These are phyloP conservation scores for Quercus lobata DNA, from an alignment of 331 rosid genomes.

Conservation along the genomic window DNA sequence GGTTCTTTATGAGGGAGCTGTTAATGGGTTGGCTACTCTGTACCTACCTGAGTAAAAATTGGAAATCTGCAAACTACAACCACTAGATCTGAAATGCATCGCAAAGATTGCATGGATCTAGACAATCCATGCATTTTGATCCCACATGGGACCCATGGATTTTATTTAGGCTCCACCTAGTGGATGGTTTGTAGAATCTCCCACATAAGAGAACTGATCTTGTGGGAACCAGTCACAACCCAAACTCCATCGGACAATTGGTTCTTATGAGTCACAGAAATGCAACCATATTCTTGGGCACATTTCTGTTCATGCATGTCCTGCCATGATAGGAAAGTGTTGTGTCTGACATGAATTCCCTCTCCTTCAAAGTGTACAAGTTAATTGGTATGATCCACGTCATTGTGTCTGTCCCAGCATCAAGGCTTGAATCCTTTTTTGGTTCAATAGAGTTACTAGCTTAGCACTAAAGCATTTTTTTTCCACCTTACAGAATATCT, in stretches of 20 bases:
- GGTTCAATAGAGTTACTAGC: background rate
- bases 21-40: background rate
- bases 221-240: background rate
- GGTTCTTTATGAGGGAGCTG: background rate
- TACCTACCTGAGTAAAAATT: background rate
- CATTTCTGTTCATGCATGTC: background rate
- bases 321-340: background rate
- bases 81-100: background rate
- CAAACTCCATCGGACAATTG: background rate
- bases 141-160: background rate
- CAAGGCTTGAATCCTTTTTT: background rate
- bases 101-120: background rate
- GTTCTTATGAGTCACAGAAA: background rate
- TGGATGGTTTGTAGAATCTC: background rate
- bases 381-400: background rate
- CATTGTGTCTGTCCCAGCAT: background rate
- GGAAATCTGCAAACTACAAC: background rate
- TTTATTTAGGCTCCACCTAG: background rate
- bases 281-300: background rate
- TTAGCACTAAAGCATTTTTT: constrained; percentile 1
- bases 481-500: background rate
- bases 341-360: background rate
- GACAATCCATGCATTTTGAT: background rate
- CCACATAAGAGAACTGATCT: background rate
- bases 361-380: background rate